Evolutionary conservation across 1,139 yeast genomes (phyloP).

Genomic region (Meyerozyma smithsonii): DNA sequence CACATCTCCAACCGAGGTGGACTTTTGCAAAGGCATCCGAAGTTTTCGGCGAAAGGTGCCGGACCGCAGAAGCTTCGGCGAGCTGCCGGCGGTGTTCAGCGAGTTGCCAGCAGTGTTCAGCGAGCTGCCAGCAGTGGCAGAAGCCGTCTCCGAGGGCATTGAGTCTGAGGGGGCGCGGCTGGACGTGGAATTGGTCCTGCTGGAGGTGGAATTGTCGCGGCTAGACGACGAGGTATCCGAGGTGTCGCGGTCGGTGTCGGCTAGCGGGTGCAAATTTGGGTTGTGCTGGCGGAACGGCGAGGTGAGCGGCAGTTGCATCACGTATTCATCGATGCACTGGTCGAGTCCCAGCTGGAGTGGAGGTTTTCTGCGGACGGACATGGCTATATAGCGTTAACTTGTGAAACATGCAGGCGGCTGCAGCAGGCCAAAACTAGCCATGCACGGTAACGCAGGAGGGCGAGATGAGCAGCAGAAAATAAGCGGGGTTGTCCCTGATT

Average conservation of each 20-base stretch:
- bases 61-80: background rate
- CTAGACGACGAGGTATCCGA: background rate
- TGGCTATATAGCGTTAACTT: background rate
- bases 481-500: background rate
- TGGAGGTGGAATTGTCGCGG: too few relatives aligned
- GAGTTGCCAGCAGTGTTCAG: background rate
- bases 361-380: background rate
- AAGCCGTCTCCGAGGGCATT: too few relatives aligned
- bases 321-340: background rate
- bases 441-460: too few relatives aligned
- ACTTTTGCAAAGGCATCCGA: background rate
- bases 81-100: background rate
- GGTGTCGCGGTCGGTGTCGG: background rate
- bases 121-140: background rate
- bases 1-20: background rate
- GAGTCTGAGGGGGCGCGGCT: too few relatives aligned
- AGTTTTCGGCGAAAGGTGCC: background rate
- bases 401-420: too few relatives aligned
- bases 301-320: background rate
- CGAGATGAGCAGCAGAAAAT: background rate
- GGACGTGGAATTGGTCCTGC: too few relatives aligned
- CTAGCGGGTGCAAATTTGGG: constrained; percentile 1
- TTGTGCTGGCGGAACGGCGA: background rate
- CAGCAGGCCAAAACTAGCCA: too few relatives aligned
- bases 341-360: background rate